These are phyloP conservation scores for Magnolia kwangsiensis DNA, from an alignment of 164 flowering plant genomes.

Conservation along the genomic window DNA sequence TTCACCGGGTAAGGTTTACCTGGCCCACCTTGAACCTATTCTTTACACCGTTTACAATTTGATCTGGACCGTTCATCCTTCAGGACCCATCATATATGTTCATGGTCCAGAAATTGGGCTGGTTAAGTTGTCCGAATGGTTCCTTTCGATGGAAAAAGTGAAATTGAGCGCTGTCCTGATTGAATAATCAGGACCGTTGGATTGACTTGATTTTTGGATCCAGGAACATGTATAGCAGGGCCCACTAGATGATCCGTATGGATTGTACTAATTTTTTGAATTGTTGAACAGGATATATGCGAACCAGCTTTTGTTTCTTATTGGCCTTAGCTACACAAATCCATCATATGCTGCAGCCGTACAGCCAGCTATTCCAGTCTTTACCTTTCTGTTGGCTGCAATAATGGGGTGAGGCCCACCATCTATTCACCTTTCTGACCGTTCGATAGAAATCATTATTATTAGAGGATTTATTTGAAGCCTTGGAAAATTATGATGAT, in stretches of 20 bases:
- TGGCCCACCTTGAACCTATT: neutral
- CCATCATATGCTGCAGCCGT: constrained; percentile 94
- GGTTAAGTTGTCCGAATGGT: too few relatives aligned
- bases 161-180: neutral
- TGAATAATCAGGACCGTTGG: neutral
- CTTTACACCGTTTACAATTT: neutral
- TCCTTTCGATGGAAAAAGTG: too few relatives aligned
- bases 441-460: too few relatives aligned
- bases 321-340: constrained; percentile 93
- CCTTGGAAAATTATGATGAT: too few relatives aligned
- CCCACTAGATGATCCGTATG: neutral
- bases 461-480: too few relatives aligned
- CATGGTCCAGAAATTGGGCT: neutral
- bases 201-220: neutral
- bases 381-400: constrained; percentile 78
- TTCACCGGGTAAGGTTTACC: constrained; percentile 64
- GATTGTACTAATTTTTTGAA: neutral
- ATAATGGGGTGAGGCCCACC: constrained; percentile 66
- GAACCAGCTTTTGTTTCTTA: constrained; percentile 84
- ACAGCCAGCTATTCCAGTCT: constrained; percentile 93
- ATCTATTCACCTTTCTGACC: neutral
- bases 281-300: constrained; percentile 65
- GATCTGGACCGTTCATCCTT: neutral
- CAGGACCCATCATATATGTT: neutral
- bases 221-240: neutral